phyloP scores from a whole-genome alignment of 768 basidiomycete genomes.

The Guyanaporus albipodus region DNA sequence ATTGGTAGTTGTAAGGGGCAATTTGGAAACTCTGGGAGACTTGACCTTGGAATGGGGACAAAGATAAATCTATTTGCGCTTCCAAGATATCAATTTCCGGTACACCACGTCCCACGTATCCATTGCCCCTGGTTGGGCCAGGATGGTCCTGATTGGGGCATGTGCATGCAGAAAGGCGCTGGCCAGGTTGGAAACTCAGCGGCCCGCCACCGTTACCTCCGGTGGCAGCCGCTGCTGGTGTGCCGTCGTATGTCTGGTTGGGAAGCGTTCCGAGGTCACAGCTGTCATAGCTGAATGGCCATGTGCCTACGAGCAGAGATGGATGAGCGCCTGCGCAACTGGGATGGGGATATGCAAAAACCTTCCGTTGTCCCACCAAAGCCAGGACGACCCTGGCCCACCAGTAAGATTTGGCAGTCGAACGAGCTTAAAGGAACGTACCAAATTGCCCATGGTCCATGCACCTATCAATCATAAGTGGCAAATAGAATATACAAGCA shows the following conservation, averaged over 20 bases:
- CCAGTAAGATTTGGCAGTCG: conserved; percentile 15
- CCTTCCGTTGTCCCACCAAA: conserved; percentile 90
- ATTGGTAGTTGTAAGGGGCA: conserved; percentile 74
- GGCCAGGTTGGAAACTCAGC: conserved; percentile 81
- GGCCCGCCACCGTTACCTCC: conserved; percentile 46
- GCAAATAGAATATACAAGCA: not conserved
- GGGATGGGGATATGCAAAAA: conserved; percentile 15
- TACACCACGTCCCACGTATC: conserved; percentile 61
- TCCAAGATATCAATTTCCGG: conserved; percentile 96
- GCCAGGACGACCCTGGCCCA: conserved; percentile 69
- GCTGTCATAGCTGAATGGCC: conserved; percentile 80
- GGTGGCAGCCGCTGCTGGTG: conserved; percentile 55
- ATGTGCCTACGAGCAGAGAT: conserved; percentile 35
- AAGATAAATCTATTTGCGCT: conserved; percentile 58
- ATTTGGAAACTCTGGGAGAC: conserved; percentile 80
- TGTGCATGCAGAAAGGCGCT: conserved; percentile 83
- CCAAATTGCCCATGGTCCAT: conserved; percentile 76
- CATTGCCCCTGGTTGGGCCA: conserved; percentile 52
- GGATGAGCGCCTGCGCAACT: not conserved
- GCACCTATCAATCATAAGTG: conserved; percentile 36
- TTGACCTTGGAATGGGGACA: conserved; percentile 49
- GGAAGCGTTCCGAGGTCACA: conserved; percentile 88
- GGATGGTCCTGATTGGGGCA: conserved; percentile 86
- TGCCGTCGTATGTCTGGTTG: conserved; percentile 68
- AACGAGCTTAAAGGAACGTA: conserved; percentile 13